These are phyloP conservation scores for Linnemannia exigua DNA, from an alignment of 192 early-diverging fungal species.

Conservation along the genomic window DNA sequence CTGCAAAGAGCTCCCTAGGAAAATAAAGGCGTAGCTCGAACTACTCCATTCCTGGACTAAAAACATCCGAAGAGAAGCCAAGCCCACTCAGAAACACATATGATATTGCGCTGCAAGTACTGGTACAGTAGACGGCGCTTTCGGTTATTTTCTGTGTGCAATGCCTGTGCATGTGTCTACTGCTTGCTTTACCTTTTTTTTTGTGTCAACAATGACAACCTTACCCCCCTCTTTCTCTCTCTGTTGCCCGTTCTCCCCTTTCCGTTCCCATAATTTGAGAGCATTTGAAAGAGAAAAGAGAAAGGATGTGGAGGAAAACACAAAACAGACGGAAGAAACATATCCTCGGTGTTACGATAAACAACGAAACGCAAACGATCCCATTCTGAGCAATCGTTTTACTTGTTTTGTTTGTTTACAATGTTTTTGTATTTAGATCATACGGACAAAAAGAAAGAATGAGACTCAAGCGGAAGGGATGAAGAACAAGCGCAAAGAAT, in stretches of 20 bases:
- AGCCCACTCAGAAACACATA: not conserved
- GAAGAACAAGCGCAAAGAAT: not conserved
- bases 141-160: not conserved
- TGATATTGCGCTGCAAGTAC: not conserved
- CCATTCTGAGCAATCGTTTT: not conserved
- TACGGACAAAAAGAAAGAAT: not conserved
- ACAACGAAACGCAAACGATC: slow-evolving; percentile 6
- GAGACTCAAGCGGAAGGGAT: too few species aligned
- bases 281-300: not conserved
- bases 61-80: not conserved
- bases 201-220: not conserved
- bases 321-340: not conserved
- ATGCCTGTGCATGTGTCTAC: not conserved
- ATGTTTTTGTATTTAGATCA: not conserved
- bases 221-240: not conserved
- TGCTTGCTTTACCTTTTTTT: not conserved
- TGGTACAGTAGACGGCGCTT: not conserved
- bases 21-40: not conserved
- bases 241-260: not conserved
- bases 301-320: not conserved
- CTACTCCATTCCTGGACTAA: not conserved
- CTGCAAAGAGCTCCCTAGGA: not conserved
- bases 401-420: not conserved
- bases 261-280: not conserved
- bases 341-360: slow-evolving; percentile 4